A percentile compares a stretch with the other conserved stretches of the same genome.
Conservation (phyloP, 192 early-diverging fungal genomes). For the Coemansia sp. region DNA sequence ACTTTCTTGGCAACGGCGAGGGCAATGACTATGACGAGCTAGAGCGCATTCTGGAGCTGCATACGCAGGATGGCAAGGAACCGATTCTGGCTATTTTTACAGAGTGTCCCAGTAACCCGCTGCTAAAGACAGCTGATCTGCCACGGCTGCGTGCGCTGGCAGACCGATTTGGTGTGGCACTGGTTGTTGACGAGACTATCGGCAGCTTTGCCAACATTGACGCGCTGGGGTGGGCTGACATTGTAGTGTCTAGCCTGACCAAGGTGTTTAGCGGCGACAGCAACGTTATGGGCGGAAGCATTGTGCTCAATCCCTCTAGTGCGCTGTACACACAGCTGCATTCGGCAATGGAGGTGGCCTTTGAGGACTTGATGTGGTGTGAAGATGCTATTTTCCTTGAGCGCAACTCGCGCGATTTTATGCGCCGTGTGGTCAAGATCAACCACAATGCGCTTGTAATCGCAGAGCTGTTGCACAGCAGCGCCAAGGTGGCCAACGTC, state of each 20-base stretch:
- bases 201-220: constrained; percentile 90
- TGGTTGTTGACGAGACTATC: constrained; percentile 94
- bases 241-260: constrained; percentile 88
- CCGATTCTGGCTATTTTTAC: constrained; percentile 80
- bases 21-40: constrained; percentile 71
- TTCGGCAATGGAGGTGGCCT: constrained; percentile 57
- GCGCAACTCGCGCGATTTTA: constrained; percentile 88
- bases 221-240: constrained; percentile 76
- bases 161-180: constrained; percentile 69
- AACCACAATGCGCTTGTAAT: constrained; percentile 79
- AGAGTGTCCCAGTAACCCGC: constrained; percentile 94
- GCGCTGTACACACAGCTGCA: constrained; percentile 60
- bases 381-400: constrained; percentile 96
- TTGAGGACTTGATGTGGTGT: constrained; percentile 84
- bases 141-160: constrained; percentile 72
- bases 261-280: constrained; percentile 90
- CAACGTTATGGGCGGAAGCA: constrained; percentile 98
- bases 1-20: constrained; percentile 86
- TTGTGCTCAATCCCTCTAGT: constrained; percentile 71
- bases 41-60: constrained; percentile 59
- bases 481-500: constrained; percentile 69
- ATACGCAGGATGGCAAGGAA: constrained; percentile 43
- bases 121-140: constrained; percentile 82
- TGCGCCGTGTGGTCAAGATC: constrained; percentile 68
- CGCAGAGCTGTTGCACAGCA: constrained; percentile 65